Conservation (phyloP, 2,329 filamentous ascomycete species). For the Ceratocystis cacaofunesta region DNA sequence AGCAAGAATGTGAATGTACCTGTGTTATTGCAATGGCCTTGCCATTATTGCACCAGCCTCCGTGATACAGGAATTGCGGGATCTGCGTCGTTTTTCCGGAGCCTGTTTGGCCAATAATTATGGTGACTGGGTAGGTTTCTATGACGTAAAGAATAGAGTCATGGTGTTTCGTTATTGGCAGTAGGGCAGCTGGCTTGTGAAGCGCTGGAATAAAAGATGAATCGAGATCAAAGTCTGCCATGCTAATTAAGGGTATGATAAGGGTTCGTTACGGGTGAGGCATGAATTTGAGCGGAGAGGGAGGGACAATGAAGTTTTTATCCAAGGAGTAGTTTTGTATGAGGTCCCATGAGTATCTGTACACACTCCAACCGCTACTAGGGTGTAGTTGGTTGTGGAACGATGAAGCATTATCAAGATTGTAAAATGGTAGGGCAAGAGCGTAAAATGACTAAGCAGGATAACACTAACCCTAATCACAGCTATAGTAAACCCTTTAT, state of each 20-base stretch:
- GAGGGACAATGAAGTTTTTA: too few species aligned
- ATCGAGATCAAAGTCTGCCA: slow-evolving; percentile 43
- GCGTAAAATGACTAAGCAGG: not conserved
- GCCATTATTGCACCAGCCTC: slow-evolving; percentile 75
- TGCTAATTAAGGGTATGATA: slow-evolving; percentile 21
- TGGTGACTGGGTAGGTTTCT: slow-evolving; percentile 69
- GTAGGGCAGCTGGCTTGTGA: slow-evolving; percentile 67
- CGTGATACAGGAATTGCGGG: slow-evolving; percentile 75
- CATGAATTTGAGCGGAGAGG: too few species aligned
- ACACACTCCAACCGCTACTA: not conserved
- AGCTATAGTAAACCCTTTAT: not conserved
- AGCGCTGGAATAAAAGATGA: slow-evolving; percentile 60
- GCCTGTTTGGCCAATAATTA: slow-evolving; percentile 86
- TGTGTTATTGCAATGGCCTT: slow-evolving; percentile 82
- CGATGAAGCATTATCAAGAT: not conserved
- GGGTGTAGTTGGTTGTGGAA: not conserved
- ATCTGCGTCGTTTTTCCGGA: slow-evolving; percentile 94
- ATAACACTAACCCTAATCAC: not conserved
- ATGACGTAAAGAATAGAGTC: slow-evolving; percentile 71
- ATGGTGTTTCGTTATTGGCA: slow-evolving; percentile 76
- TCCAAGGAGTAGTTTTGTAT: not conserved
- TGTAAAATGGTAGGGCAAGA: not conserved
- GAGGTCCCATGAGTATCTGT: not conserved
- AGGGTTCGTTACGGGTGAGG: not conserved
- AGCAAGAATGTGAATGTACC: slow-evolving; percentile 34